These are phyloP conservation scores for Daucus carota DNA, from an alignment of 129 eudicot species.

Conservation along the genomic window DNA sequence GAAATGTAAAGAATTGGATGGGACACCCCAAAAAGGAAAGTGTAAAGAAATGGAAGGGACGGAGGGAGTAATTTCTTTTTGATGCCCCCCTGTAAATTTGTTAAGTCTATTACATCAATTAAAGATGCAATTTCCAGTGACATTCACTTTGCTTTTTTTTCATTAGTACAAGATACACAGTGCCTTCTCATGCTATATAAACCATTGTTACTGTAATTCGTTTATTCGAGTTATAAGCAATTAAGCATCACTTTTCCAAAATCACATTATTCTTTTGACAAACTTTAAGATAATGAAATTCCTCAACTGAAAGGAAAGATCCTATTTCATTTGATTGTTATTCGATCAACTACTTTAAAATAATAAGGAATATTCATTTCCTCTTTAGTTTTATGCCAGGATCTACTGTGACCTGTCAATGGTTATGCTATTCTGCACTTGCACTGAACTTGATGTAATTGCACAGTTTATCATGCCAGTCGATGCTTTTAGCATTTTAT, in stretches of 20 bases:
- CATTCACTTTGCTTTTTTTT: background rate
- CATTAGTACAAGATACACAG: background rate
- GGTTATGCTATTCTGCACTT: background rate
- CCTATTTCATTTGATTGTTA: background rate
- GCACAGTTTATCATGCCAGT: background rate
- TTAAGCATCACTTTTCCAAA: no score
- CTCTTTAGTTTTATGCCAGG: background rate
- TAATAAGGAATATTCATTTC: background rate
- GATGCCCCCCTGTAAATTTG: background rate
- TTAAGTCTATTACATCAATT: background rate
- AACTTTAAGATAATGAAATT: background rate
- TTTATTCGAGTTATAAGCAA: no score
- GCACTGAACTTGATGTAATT: background rate
- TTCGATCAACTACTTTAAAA: background rate
- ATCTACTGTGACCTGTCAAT: background rate
- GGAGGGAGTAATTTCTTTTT: no score
- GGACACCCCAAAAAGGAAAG: no score
- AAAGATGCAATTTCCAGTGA: background rate
- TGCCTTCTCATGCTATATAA: background rate
- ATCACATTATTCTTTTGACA: background rate
- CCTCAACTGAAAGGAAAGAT: background rate
- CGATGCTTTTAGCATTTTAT: background rate
- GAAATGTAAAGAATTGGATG: no score
- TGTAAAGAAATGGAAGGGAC: no score
- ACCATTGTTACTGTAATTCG: background rate